Base-by-base conservation (phyloP, 352 stramenopile species). In the Globisporangium emineosum region DNA sequence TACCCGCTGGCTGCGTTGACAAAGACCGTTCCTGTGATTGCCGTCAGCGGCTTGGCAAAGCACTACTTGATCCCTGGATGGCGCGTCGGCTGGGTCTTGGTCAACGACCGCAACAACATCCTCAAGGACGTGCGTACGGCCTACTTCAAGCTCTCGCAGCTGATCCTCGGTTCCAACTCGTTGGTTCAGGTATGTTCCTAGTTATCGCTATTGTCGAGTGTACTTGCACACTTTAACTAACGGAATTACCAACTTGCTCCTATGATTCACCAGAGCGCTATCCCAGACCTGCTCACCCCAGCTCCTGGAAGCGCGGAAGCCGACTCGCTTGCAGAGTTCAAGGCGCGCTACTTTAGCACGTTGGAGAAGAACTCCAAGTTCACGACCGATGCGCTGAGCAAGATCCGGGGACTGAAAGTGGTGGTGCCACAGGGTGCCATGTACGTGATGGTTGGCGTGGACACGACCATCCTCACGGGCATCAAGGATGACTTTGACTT, bases 41-140 rank as follows among this genome's bases (percentile, higher is more conserved):
- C 84, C 8, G 73, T 94, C 19, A 77, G 87, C 47, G 90, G 90
- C n/a, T 68, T 99, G 17, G 95, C 94, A 13, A 99, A 99, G 76
- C 93, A 98, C 65, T 99, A 97, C 70, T 73, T 98, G 19, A 81
- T 98, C 19, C 95, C 97, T 19, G 97, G 97, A 32, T 98, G 95
- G 93, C 86, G 97, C 60, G 80, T 99, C 8, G 97, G 97, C 23
- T 99, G 97, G 96, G 67, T 98, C 52, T 83, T 97, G 56, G 91
- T 99, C 58, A 89, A 98, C 65, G 96, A 98, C 70, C 86, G 88
- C 65, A 80, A 89, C 64, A 59, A 88, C 42, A 63, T 89, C 27
- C 56, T 94, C 25, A 79, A 82, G 55, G 78, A 97, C 61, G 82
- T 99, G 0, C 82, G 94, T 45, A 81, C 77, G 5, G 96, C 91